A percentile compares a stretch with the other conserved stretches of the same genome.
Conservation (phyloP, 495 filamentous ascomycete species). For the Podospora anserina region DNA sequence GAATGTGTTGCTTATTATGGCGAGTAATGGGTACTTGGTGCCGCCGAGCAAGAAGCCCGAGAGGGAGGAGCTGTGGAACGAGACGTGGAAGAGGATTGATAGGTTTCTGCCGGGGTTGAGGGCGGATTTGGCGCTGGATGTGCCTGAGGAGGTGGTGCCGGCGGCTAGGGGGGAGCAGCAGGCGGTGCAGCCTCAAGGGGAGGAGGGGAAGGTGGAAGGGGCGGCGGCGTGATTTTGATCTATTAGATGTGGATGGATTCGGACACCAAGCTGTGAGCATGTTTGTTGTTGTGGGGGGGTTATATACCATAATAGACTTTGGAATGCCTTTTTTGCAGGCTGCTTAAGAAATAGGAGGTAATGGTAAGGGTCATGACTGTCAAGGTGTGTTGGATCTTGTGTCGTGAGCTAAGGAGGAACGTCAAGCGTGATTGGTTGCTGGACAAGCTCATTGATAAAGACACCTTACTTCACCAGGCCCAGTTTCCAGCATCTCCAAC, state of each 20-base stretch:
- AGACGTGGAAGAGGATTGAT: conserved; percentile 87
- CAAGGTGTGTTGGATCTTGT: no score
- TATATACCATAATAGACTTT: no score
- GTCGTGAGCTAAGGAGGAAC: no score
- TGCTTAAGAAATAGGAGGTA: no score
- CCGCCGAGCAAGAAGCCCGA: conserved; percentile 60
- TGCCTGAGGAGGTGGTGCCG: conserved; percentile 15
- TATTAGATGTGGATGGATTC: not conserved
- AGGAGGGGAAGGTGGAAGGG: not conserved
- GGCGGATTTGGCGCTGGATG: conserved; percentile 50
- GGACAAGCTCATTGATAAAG: no score
- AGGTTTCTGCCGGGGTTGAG: conserved; percentile 79
- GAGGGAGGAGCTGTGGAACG: conserved; percentile 63
- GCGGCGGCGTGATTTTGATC: not conserved
- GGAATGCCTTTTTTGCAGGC: no score
- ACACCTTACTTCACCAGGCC: no score
- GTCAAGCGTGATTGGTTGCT: no score
- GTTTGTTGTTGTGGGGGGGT: not conserved
- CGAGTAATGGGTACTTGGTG: conserved; percentile 79
- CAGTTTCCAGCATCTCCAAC: no score
- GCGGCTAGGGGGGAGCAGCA: not conserved
- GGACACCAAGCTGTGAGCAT: not conserved
- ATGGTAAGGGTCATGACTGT: no score
- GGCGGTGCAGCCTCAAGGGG: not conserved
- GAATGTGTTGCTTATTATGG: conserved; percentile 96